Evolutionary conservation across 1,284 basidiomycete genomes (phyloP), one percentile per base, ranked within the genome.

Genomic region (Fistulinella cinereoalba): DNA sequence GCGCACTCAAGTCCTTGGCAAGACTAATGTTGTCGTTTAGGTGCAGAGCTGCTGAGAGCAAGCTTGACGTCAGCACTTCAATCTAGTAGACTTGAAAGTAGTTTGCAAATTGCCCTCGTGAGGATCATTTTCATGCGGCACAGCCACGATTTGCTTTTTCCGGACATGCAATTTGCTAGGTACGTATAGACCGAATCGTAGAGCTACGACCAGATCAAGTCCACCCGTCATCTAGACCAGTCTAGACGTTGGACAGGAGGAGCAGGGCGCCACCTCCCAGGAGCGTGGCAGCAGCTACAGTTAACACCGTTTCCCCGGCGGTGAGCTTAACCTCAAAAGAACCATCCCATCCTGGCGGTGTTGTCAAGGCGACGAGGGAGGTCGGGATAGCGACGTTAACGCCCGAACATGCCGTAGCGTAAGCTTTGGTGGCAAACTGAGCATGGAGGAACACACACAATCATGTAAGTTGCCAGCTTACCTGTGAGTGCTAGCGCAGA

Each of bases 301-400:
- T 65, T 34, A 84, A 53, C 21, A 71, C 71, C 2, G 74, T 77
- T 16, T 64, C 70, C 54, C 28, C 64, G 15, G 50, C 68, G 64
- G 56, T 64, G 51, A 87, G 67, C 22, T 68, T 60, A 15, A 70
- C 64, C 15, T 71, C 75, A 43, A 71, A 69, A 6, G 80, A 80
- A 1, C 84, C 83, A 53, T 84, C 73, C 83, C 82, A 87, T 53
- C 57, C 65, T 0, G 64, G 33, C 6, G 82, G 76, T 15, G 79
- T 60, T 0, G 58, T 49, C 23, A 87, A 69, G 1, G 69, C 65
- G 16, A 72, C 65, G 36, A 67, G 56, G 12, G 66, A 62, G 4
- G 67, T 41, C 12, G 67, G 52, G 38, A 80, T 49, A 15, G 66
- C 68, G 19, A 70, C 34, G 36, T 75, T 74, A 37, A 59, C 54